Evolutionary conservation across 441 rosid genomes (phyloP), one percentile per base, ranked within the genome.

Genomic region (Macaranga tanarius): DNA sequence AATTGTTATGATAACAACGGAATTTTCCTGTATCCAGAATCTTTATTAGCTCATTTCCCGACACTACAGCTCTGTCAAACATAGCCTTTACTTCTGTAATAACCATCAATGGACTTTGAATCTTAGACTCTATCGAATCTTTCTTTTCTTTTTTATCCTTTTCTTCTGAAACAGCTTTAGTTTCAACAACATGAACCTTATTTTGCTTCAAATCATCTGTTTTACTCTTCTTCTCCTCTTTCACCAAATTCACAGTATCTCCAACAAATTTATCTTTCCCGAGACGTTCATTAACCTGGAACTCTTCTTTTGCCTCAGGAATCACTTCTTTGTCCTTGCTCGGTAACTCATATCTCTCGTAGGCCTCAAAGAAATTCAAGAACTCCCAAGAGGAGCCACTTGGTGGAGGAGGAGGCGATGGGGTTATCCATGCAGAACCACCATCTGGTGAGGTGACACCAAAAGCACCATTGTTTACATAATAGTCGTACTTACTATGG

Each of bases 11-110:
- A 77, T 82, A 81, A 63, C 85, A 88, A 10, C 86, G 89, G 71
- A 86, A 84, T 72, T 88, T 92, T 73, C 99, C 97, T 19, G 83
- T 89, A 75, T 92, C 99, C 67, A 95, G 96, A 73, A 91, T 76
- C 81, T 81, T 83, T 8, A 93, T 83, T 17, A 92, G 86, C 78
- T 90, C 95, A 75, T 60, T 81, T 73, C 96, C 99, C 0, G 91
- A 86, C 65, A 85, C 92, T 0, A 97, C 88, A 77, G 97, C 97
- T 77, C 80, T 86, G 78, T 76, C 75, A 61, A 95, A 91, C 52
- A 84, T 85, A 76, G 10, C 52, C 81, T 90, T 87, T 82, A 78
- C 75, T 78, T 70, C 86, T 80, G 3, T 82, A 76, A 80, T 72
- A 78, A 26, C 76, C 82, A 55, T 79, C 45, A 48, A 4, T 16